Base-by-base conservation (phyloP, 345 rosid genomes). In the Boechera divaricarpa region DNA sequence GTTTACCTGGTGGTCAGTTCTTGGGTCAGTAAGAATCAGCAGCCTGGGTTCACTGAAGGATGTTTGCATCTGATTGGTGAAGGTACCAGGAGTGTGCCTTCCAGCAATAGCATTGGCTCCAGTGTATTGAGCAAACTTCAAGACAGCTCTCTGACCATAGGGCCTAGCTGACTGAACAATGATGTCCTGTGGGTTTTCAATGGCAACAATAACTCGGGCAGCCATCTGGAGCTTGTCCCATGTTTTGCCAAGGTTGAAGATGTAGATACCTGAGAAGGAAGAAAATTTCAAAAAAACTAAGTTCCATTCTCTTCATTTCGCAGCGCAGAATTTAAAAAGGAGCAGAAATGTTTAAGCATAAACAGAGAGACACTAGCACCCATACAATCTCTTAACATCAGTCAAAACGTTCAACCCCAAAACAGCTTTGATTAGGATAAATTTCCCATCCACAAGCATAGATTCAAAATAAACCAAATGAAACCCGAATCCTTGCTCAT, bases 1-100 rank as follows among this genome's bases (percentile, higher is more conserved):
- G 36, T 29, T 13, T 55, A 94, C 98, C 93, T 94, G 98, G 70
- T 94, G 98, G 67, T 94, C 98, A 16, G 98, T 94, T 68, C 98
- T 85, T 2, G 98, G 98, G 41, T 94, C 98, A 0, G 98, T 94
- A n/a, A 92, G 93, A 84, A 94, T 92, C 36, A 91, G 68, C 2
- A 91, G 91, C 62, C 95, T 91, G 0, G 98, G 97, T 77, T 90
- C 97, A 16, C 88, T 90, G 87, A 94, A 94, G 0, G 97, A 90
- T 0, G 98, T 92, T 67, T 94, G 98, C 57, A 92, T 81, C 75
- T 94, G 97, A 78, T 91, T 94, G 58, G 98, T 94, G 70, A 94
- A 94, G 18, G 98, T 94, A 87, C 97, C 98, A 12, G 98, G 98
- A 49, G 24, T 21, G 24, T 21, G 24, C 24, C 24, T 21, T 21